A percentile compares a stretch with the other conserved stretches of the same genome.
phyloP scores from a whole-genome alignment of 345 rosid genomes.

The Aquilaria yunnanensis region DNA sequence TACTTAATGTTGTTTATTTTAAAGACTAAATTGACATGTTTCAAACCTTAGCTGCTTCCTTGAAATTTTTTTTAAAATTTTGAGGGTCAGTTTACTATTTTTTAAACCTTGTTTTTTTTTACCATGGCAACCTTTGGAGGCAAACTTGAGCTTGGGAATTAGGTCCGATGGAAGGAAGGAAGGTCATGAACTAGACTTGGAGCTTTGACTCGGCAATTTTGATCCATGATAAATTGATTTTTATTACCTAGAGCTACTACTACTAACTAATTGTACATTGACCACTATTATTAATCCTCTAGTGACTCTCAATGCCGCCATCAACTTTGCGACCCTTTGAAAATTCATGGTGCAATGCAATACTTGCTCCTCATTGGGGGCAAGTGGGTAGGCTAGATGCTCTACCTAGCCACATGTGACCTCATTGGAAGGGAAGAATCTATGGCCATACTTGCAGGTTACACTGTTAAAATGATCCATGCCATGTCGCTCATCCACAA shows the following conservation, averaged over 20 bases:
- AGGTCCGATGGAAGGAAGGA: constrained; percentile 19
- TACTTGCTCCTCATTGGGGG: constrained; percentile 90
- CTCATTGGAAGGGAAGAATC: constrained; percentile 67
- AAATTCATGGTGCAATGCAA: constrained; percentile 90
- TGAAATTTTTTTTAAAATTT: too few relatives aligned
- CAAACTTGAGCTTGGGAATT: constrained; percentile 30
- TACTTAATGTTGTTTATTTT: too few relatives aligned
- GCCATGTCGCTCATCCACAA: constrained; percentile 95
- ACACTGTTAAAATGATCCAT: constrained; percentile 90
- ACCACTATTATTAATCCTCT: constrained; percentile 44
- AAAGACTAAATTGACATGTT: too few relatives aligned
- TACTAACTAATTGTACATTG: constrained; percentile 74
- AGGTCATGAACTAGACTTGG: too few relatives aligned
- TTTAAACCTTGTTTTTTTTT: not conserved
- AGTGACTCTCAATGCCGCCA: constrained; percentile 64
- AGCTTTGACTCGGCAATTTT: too few relatives aligned
- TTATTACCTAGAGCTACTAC: constrained; percentile 30
- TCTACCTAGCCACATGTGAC: constrained; percentile 86
- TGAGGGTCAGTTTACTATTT: too few relatives aligned
- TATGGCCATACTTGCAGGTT: constrained; percentile 80
- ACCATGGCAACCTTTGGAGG: constrained; percentile 42
- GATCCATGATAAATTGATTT: too few relatives aligned
- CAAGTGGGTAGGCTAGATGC: constrained; percentile 74
- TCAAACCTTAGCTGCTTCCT: too few relatives aligned
- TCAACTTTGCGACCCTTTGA: constrained; percentile 61